These are phyloP conservation scores for Carex kokanica DNA, from an alignment of 176 grass and related monocot genomes.

Conservation along the genomic window DNA sequence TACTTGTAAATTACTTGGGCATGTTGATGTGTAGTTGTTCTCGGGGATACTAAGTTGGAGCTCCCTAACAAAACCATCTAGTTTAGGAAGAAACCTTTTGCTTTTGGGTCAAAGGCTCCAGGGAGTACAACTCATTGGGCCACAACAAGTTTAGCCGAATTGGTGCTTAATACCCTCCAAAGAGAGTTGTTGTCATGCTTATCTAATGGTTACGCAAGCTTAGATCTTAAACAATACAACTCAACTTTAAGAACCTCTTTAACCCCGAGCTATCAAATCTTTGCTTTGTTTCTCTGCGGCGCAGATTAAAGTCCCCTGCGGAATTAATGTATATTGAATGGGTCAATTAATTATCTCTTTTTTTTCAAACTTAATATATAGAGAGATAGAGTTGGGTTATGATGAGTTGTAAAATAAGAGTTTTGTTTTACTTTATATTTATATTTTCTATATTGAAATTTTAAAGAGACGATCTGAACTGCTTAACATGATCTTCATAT, in stretches of 20 bases:
- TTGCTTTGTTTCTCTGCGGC: too few species aligned
- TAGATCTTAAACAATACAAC: neutral
- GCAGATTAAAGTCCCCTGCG: too few species aligned
- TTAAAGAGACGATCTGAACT: too few species aligned
- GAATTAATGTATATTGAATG: too few species aligned
- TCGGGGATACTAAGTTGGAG: neutral
- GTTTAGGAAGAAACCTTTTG: neutral
- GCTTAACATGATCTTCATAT: too few species aligned
- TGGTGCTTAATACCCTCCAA: constrained; percentile 5
- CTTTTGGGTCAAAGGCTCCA: constrained; percentile 14
- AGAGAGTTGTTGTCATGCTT: constrained; percentile 29
- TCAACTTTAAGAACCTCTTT: neutral
- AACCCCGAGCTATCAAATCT: neutral
- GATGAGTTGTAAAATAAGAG: accelerated
- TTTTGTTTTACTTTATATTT: too few species aligned
- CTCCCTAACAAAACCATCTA: neutral
- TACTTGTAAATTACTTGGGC: neutral
- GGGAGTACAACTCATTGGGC: constrained; percentile 7
- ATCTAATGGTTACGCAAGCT: constrained; percentile 23
- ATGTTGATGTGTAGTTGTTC: neutral
- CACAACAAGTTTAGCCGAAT: constrained; percentile 10
- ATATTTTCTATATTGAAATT: too few species aligned
- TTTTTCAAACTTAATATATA: too few species aligned
- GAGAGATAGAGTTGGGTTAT: too few species aligned
- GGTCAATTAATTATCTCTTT: too few species aligned